A percentile compares a stretch with the other conserved stretches of the same genome.
phyloP scores from a whole-genome alignment of 2,329 filamentous ascomycete genomes.

The Coleophoma eucalyptorum region DNA sequence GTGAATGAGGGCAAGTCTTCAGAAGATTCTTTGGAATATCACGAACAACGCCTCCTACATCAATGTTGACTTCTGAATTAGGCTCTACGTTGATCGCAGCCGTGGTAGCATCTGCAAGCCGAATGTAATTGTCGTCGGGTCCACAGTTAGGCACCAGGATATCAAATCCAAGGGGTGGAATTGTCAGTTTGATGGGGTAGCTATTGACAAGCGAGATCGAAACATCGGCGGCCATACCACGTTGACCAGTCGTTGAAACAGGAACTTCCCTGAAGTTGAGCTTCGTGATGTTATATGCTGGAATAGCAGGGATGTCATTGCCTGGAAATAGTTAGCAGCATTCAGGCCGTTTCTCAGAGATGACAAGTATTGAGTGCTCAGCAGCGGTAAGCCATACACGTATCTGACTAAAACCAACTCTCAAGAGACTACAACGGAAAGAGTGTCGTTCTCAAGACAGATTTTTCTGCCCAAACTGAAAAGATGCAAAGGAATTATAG shows the following conservation, averaged over 20 bases:
- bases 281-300: slow-evolving; percentile 76
- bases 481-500: slow-evolving; percentile 58
- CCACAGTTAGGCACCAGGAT: slow-evolving; percentile 82
- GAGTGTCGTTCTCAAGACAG: slow-evolving; percentile 23
- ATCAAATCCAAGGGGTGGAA: slow-evolving; percentile 80
- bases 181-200: slow-evolving; percentile 71
- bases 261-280: slow-evolving; percentile 74
- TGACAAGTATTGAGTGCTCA: background rate
- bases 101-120: slow-evolving; percentile 73
- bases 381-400: slow-evolving; percentile 2
- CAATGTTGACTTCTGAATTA: slow-evolving; percentile 60
- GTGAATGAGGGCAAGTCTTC: slow-evolving; percentile 68
- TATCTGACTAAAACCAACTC: slow-evolving; percentile 11
- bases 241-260: slow-evolving; percentile 39
- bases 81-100: slow-evolving; percentile 64
- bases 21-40: slow-evolving; percentile 72
- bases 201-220: slow-evolving; percentile 69
- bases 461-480: slow-evolving; percentile 59
- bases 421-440: slow-evolving; percentile 2
- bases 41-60: slow-evolving; percentile 68
- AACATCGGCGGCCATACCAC: slow-evolving; percentile 76
- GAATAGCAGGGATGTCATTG: slow-evolving; percentile 70
- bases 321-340: slow-evolving; percentile 36
- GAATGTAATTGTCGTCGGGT: slow-evolving; percentile 67
- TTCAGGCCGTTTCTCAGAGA: background rate